Conservation (phyloP, 2,329 filamentous ascomycete genomes). For the Xylariales sp. region DNA sequence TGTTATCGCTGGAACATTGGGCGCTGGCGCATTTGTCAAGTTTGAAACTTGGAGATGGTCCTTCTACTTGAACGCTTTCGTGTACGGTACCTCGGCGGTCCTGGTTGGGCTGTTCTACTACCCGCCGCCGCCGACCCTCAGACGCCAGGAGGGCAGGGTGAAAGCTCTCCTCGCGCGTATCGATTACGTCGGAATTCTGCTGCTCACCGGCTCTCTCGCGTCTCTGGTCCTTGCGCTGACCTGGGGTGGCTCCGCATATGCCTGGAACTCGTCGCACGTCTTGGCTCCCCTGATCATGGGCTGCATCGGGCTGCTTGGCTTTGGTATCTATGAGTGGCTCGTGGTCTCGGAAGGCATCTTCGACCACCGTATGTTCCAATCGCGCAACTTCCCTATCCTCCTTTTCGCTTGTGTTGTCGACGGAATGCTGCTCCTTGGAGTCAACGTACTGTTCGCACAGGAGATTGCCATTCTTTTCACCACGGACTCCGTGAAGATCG, state of each 20-base stretch:
- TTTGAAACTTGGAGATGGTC: slow-evolving; percentile 4
- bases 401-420: slow-evolving; percentile 1
- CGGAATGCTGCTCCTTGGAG: slow-evolving; percentile 4
- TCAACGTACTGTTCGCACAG: slow-evolving; percentile 4
- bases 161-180: neutral
- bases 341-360: slow-evolving; percentile 5
- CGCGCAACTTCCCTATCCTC: slow-evolving; percentile 3
- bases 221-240: neutral
- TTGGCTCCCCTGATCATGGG: slow-evolving; percentile 51
- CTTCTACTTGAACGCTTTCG: slow-evolving; percentile 5
- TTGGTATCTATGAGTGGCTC: slow-evolving; percentile 1
- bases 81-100: slow-evolving; percentile 1
- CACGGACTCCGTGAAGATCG: neutral
- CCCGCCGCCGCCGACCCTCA: slow-evolving; percentile 1
- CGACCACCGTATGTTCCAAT: slow-evolving; percentile 2
- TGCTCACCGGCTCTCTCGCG: slow-evolving; percentile 2
- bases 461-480: slow-evolving; percentile 4
- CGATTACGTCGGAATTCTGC: neutral
- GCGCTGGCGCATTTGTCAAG: neutral
- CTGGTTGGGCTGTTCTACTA: neutral
- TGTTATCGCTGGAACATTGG: slow-evolving; percentile 1
- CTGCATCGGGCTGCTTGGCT: slow-evolving; percentile 9
- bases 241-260: slow-evolving; percentile 50
- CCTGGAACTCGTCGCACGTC: slow-evolving; percentile 51
- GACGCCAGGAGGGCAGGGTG: neutral